Percentiles rank a stretch among this genome's conserved stretches.
phyloP scores from a whole-genome alignment of 2,329 filamentous ascomycete genomes.

The Byssoonygena ceratinophila region DNA sequence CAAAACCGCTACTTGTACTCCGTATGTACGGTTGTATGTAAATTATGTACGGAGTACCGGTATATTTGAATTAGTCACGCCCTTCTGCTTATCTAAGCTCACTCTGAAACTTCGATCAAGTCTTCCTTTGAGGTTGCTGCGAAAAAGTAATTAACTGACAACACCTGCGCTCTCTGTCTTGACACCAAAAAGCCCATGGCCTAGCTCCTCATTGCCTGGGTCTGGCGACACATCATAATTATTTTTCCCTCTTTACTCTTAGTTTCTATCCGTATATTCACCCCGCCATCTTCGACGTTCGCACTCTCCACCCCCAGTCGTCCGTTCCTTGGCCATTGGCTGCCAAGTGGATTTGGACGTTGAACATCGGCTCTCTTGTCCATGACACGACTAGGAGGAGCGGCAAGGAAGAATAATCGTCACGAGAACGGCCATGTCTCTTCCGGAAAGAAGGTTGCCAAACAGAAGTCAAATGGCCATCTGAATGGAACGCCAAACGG shows the following conservation, averaged over 20 bases:
- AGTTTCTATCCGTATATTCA: conserved; percentile 7
- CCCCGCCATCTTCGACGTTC: neutral
- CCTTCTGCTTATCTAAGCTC: conserved; percentile 6
- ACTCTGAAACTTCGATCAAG: conserved; percentile 7
- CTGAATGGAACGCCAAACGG: conserved; percentile 43
- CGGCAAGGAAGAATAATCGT: conserved; percentile 50
- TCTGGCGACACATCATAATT: conserved; percentile 16
- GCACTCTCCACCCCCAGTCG: conserved; percentile 24
- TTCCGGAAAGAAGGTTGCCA: conserved; percentile 58
- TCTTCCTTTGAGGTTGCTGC: conserved; percentile 1
- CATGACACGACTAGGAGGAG: conserved; percentile 41
- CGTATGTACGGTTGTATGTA: too few relatives aligned
- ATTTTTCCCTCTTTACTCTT: conserved; percentile 10
- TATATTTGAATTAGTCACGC: neutral
- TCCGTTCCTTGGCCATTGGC: conserved; percentile 39
- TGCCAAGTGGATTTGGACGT: conserved; percentile 41
- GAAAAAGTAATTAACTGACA: conserved; percentile 8
- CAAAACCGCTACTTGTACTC: neutral
- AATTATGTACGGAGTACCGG: too few relatives aligned
- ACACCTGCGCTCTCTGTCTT: conserved; percentile 10
- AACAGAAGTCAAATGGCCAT: conserved; percentile 47
- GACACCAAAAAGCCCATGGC: conserved; percentile 14
- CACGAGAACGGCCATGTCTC: conserved; percentile 83
- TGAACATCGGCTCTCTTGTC: conserved; percentile 34
- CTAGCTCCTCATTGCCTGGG: conserved; percentile 9